Percentiles rank a stretch among this genome's conserved stretches.
These are phyloP conservation scores for Nasturtium officinale DNA, from an alignment of 345 rosid genomes.

Conservation along the genomic window DNA sequence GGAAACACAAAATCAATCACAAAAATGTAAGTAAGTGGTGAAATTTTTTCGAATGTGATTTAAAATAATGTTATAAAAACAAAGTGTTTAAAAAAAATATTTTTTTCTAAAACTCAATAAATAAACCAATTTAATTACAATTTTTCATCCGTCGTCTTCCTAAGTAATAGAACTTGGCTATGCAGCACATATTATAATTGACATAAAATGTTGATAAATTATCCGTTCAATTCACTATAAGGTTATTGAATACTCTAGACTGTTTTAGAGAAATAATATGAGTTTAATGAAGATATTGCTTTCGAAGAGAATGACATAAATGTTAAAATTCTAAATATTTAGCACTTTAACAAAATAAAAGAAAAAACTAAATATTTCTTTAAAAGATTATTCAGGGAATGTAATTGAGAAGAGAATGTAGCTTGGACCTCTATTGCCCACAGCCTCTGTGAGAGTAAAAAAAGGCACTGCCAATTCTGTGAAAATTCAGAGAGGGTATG, in stretches of 20 bases:
- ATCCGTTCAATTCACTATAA: background rate
- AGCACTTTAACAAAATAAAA: background rate
- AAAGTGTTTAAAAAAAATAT: too few species aligned
- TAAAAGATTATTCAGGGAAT: background rate
- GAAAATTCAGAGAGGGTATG: constrained; percentile 24
- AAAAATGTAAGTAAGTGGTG: background rate
- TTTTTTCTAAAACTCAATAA: too few species aligned
- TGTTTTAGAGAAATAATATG: background rate
- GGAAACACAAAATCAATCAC: too few species aligned
- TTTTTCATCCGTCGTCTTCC: background rate
- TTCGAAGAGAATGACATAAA: background rate
- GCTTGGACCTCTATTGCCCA: constrained; percentile 35
- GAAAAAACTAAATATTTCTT: too few species aligned
- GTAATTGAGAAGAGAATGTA: constrained; percentile 22
- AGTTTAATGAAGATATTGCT: background rate
- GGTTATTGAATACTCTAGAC: background rate
- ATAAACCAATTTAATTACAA: background rate
- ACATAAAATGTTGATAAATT: background rate
- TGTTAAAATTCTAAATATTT: background rate
- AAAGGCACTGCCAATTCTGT: constrained; percentile 42
- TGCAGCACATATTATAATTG: background rate
- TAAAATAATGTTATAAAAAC: too few species aligned
- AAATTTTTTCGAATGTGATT: too few species aligned
- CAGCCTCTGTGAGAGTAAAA: constrained; percentile 25
- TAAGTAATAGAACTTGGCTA: background rate